These are phyloP conservation scores for Colletotrichum orbiculare DNA, from an alignment of 2,329 filamentous ascomycete species.

Conservation along the genomic window DNA sequence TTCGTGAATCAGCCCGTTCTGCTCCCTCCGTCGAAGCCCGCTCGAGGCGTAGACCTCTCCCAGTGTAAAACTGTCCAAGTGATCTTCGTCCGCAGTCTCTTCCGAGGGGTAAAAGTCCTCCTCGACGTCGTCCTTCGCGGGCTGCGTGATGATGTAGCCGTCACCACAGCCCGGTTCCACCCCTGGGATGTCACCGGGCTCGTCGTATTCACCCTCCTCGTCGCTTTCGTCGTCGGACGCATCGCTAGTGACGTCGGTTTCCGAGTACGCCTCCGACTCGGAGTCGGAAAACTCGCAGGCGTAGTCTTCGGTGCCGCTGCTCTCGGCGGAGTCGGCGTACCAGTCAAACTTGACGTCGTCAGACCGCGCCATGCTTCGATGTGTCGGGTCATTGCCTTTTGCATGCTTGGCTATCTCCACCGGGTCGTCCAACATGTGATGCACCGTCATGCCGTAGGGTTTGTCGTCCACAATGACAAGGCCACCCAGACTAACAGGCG, in stretches of 20 bases:
- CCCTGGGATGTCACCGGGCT: slow-evolving; percentile 82
- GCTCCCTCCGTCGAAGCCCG: slow-evolving; percentile 81
- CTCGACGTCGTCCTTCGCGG: slow-evolving; percentile 87
- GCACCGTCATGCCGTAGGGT: slow-evolving; percentile 93
- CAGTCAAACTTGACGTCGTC: slow-evolving; percentile 51
- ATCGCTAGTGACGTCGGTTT: slow-evolving; percentile 65
- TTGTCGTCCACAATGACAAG: slow-evolving; percentile 86
- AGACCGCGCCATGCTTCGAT: slow-evolving; percentile 53
- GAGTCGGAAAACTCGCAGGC: slow-evolving; percentile 72
- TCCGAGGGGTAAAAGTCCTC: slow-evolving; percentile 83
- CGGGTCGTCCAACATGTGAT: slow-evolving; percentile 90
- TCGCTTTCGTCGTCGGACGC: slow-evolving; percentile 57
- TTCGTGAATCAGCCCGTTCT: slow-evolving; percentile 82
- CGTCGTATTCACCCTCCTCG: slow-evolving; percentile 64
- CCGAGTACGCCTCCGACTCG: slow-evolving; percentile 65
- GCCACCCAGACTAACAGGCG: slow-evolving; percentile 91
- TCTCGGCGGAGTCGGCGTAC: slow-evolving; percentile 56
- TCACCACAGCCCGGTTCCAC: slow-evolving; percentile 80
- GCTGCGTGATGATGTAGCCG: slow-evolving; percentile 87
- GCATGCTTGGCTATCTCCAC: slow-evolving; percentile 48
- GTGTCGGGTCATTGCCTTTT: slow-evolving; percentile 37
- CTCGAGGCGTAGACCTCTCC: slow-evolving; percentile 91
- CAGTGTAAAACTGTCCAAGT: slow-evolving; percentile 82
- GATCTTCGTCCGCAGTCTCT: slow-evolving; percentile 80
- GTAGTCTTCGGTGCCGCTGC: slow-evolving; percentile 62